Evolutionary conservation across 768 basidiomycete genomes (phyloP), one percentile per base, ranked within the genome.

Genomic region (Mrakia gelida): DNA sequence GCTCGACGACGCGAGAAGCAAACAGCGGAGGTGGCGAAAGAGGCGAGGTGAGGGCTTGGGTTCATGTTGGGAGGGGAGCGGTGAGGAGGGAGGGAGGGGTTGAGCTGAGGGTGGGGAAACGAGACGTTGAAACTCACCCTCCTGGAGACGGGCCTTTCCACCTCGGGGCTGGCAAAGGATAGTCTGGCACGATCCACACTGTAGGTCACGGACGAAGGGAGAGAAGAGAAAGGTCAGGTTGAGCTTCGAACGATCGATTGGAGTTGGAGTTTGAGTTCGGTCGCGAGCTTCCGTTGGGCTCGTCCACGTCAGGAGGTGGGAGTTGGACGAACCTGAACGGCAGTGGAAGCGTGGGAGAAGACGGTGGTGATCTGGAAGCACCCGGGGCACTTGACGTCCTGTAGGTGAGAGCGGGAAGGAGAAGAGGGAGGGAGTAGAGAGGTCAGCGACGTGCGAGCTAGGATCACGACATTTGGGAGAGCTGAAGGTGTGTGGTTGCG

Each of bases 331-430:
- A 75, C 75, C 75, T 75, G 76, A 38, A 72, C 68, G 76, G 76
- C 97, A 80, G 94, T 96, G 87, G 98, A 95, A 56, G 96, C 95
- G 86, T 99, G 96, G 81, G 97, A 98, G 91, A 99, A 99, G 83
- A 98, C 95, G 81, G 94, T 95, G 82, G 94, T 95, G 82, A 85
- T 85, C 80, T 84, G 83, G 84, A 84, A 85, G 80, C 84, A 85
- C 72, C 84, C 95, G 82, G 96, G 91, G 87, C 96, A 98, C 87
- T 98, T 99, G 83, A 98, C 95, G 83, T 99, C 97, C 78, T 79
- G 61, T 45, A 21, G 21, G n/a, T n/a, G n/a, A n/a, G n/a, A n/a
- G n/a, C n/a, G n/a, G 28, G 34, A 30, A 13, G 4, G 30, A 52
- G n/a, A 18, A 18, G 13, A 26, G 34, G 28, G 54, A 75, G 43